Evolutionary conservation across 495 filamentous ascomycete species (phyloP).

Genomic region (Cairneyella variabilis): DNA sequence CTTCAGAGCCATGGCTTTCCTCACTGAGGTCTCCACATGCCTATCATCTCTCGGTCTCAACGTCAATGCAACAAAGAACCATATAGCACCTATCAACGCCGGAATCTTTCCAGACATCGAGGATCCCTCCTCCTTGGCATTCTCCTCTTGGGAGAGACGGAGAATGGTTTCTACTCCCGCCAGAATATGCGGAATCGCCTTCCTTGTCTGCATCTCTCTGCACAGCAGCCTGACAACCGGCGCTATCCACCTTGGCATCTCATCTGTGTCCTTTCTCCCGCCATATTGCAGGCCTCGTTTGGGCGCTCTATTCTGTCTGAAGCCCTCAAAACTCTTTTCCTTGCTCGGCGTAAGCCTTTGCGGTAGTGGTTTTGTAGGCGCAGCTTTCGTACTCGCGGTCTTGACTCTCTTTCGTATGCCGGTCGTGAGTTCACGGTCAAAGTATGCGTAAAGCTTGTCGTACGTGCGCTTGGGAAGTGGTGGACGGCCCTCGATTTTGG

Average conservation of each 20-base stretch:
- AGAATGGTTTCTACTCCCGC: slow-evolving; percentile 58
- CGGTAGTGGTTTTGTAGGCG: slow-evolving; percentile 3
- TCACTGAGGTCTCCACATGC: slow-evolving; percentile 35
- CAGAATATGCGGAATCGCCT: slow-evolving; percentile 55
- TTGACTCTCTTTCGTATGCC: neutral
- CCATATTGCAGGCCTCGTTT: slow-evolving; percentile 34
- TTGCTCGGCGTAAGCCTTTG: slow-evolving; percentile 17
- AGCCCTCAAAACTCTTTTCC: slow-evolving; percentile 29
- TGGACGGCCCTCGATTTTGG: slow-evolving; percentile 72
- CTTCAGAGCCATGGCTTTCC: slow-evolving; percentile 36
- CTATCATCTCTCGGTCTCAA: slow-evolving; percentile 34
- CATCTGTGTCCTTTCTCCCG: slow-evolving; percentile 4
- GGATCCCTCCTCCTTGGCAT: slow-evolving; percentile 23
- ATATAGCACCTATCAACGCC: slow-evolving; percentile 61
- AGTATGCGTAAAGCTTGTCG: slow-evolving; percentile 75
- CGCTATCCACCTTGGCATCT: slow-evolving; percentile 62
- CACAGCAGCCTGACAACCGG: slow-evolving; percentile 63
- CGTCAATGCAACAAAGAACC: slow-evolving; percentile 54
- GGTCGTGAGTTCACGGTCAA: slow-evolving; percentile 64
- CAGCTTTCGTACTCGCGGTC: neutral
- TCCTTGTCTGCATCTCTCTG: slow-evolving; percentile 42
- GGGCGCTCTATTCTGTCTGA: slow-evolving; percentile 40
- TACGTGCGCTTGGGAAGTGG: slow-evolving; percentile 82
- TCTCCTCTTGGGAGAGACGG: slow-evolving; percentile 29
- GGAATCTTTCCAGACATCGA: slow-evolving; percentile 45